Base-by-base conservation (phyloP, 1,284 basidiomycete genomes). In the Apiotrichum gracile region DNA sequence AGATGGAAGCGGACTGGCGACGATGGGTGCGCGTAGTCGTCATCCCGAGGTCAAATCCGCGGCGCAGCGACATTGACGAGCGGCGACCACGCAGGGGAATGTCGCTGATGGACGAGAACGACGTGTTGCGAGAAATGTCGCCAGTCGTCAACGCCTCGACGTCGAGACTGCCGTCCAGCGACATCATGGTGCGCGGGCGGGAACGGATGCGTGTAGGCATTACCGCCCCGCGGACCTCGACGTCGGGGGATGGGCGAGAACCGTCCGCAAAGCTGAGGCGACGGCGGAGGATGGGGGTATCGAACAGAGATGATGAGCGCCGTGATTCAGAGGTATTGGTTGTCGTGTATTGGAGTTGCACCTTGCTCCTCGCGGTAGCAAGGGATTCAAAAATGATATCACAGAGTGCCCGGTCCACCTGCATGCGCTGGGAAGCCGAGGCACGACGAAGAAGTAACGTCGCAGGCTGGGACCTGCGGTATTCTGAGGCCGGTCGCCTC, bases 391-490 rank as follows among this genome's bases (percentile, higher is more conserved):
- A 76, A 48, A 77, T 69, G 40, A 78, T 63, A 52, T 78, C 77
- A 8, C 62, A 55, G 5, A 78, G 62, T 1, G 69, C 66, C 6
- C 72, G 64, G 57, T 78, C 76, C 48, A 78, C 72, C 8, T 68
- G 60, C 26, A 82, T 78, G 21, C 89, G 83, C 29, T 85, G 83
- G 31, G 81, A 78, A 16, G 81, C 76, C 8, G 87, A 85, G 10
- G 84, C 83, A 10, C 88, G 83, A 29, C 83, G 81, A 50, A 88
- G 82, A 35, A 86, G 77, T 44, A 87, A 80, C 4, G 82, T 47
- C 48, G 51, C 51, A 45, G 62, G 17, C 37, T 54, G 34, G 50
- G 54, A 46, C 63, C 61, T 47, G 58, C 64, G 31, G 50, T 58
- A 46, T 51, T 47, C 40, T 58, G 58, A 48, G 22, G 29, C 27